A percentile compares a stretch with the other conserved stretches of the same genome.
These are phyloP conservation scores for Pichia deserticola DNA, from an alignment of 805 yeast species.

Conservation along the genomic window DNA sequence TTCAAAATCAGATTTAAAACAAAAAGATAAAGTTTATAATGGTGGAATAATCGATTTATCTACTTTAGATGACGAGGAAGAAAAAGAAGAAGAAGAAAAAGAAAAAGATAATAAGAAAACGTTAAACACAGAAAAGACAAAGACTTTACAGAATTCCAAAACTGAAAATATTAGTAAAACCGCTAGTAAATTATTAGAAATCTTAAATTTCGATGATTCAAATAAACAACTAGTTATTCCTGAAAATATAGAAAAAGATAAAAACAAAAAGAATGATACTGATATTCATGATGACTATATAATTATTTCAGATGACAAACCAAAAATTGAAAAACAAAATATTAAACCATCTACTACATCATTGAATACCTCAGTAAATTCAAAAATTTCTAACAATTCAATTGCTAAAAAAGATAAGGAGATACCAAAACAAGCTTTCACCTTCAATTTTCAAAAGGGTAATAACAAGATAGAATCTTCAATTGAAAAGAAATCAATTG, in stretches of 20 bases:
- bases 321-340: no score
- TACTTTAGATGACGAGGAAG: conserved; percentile 10
- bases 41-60: conserved; percentile 15
- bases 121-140: no score
- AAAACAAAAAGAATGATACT: neutral
- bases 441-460: no score
- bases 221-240: no score
- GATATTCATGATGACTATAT: neutral
- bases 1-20: neutral
- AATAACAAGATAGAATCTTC: no score
- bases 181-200: conserved; percentile 12
- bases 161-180: conserved; percentile 12
- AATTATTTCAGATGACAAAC: neutral
- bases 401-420: no score
- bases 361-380: no score
- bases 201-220: conserved; percentile 4
- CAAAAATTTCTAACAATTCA: no score
- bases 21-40: conserved; percentile 2
- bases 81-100: neutral
- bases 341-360: no score
- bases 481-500: no score
- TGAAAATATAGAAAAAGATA: neutral
- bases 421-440: no score
- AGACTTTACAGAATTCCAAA: no score
- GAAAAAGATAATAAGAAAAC: neutral